These are phyloP conservation scores for Boletales sp. DNA, from an alignment of 768 basidiomycete species.

Conservation along the genomic window DNA sequence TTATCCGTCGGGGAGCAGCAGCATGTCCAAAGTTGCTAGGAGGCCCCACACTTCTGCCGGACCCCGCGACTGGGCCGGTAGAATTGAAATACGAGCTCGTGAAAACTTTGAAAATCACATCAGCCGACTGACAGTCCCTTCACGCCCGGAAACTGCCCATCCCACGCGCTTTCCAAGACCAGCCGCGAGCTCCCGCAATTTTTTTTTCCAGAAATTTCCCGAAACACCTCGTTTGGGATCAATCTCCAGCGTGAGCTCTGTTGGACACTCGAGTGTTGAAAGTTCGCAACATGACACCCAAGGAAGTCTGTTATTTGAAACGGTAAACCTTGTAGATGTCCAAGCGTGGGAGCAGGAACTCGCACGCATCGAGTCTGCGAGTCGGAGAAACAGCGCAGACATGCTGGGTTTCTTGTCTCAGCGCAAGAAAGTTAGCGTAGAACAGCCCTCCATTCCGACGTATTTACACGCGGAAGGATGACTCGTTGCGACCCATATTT, in stretches of 20 bases:
- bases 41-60: constrained; percentile 77
- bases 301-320: constrained; percentile 23
- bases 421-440: constrained; percentile 23
- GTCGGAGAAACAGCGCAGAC: constrained; percentile 41
- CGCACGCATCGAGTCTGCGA: constrained; percentile 62
- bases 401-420: constrained; percentile 33
- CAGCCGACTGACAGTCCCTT: constrained; percentile 12
- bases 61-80: constrained; percentile 51
- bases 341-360: constrained; percentile 80
- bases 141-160: constrained; percentile 28
- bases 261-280: constrained; percentile 38
- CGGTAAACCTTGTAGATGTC: constrained; percentile 36
- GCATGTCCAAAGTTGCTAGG: constrained; percentile 35
- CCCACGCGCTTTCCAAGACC: constrained; percentile 14
- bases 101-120: constrained; percentile 13
- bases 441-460: constrained; percentile 20
- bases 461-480: constrained; percentile 23
- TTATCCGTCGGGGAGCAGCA: constrained; percentile 25
- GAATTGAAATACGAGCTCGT: constrained; percentile 15
- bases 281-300: constrained; percentile 13
- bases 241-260: constrained; percentile 38
- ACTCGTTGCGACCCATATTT: constrained; percentile 1
- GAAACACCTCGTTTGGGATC: constrained; percentile 31
- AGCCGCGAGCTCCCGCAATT: constrained; percentile 7
- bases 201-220: constrained; percentile 20